These are phyloP conservation scores for Glycine tomentella DNA, from an alignment of 306 rosid species.

Conservation along the genomic window DNA sequence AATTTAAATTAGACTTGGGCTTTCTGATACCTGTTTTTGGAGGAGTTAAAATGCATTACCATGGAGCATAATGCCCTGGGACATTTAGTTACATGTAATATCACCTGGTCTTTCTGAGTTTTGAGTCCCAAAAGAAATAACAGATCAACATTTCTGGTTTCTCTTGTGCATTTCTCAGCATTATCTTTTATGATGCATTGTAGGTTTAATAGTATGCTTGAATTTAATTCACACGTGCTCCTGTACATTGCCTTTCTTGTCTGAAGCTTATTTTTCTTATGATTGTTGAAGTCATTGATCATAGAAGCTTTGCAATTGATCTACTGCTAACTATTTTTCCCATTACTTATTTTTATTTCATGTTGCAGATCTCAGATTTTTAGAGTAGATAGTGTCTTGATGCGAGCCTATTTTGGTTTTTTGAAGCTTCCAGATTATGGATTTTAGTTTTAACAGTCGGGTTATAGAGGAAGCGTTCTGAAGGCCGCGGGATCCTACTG, in stretches of 20 bases:
- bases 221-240: background rate
- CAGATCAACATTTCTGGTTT: background rate
- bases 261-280: background rate
- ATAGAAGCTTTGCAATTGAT: background rate
- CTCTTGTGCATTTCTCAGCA: background rate
- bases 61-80: background rate
- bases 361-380: slow-evolving; percentile 44
- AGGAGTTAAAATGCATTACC: background rate
- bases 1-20: no score
- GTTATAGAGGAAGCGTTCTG: slow-evolving; percentile 39
- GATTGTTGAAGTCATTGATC: slow-evolving; percentile 4
- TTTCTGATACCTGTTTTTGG: no score
- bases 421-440: slow-evolving; percentile 40
- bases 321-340: slow-evolving; percentile 7
- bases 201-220: background rate
- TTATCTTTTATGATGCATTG: background rate
- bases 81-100: background rate
- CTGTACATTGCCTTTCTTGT: background rate
- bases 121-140: background rate
- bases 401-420: slow-evolving; percentile 34
- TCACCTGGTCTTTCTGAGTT: background rate
- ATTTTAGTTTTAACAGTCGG: slow-evolving; percentile 25
- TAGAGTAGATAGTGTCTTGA: slow-evolving; percentile 49
- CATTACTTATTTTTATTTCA: background rate
- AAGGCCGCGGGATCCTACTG: slow-evolving; percentile 25